phyloP scores from a whole-genome alignment of 805 yeast genomes.

The Yarrowia osloensis region DNA sequence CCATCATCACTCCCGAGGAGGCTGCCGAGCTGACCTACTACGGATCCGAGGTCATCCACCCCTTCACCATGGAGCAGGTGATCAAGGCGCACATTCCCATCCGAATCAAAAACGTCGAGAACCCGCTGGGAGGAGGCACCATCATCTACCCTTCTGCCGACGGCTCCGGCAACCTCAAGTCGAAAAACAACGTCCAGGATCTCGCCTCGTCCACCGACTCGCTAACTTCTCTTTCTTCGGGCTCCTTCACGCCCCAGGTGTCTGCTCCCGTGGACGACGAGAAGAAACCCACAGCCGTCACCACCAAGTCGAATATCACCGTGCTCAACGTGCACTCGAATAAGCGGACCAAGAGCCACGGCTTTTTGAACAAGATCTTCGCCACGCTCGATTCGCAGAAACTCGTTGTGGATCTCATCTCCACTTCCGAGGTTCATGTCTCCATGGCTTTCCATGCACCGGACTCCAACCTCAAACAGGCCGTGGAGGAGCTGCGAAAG shows the following conservation, averaged over 20 bases:
- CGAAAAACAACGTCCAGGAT: conserved; percentile 3
- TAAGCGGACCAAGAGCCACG: conserved; percentile 89
- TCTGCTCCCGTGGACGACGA: conserved; percentile 20
- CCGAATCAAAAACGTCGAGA: conserved; percentile 92
- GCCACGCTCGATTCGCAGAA: conserved; percentile 79
- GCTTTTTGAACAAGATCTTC: conserved; percentile 89
- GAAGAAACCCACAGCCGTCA: conserved; percentile 82
- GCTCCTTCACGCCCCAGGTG: conserved; percentile 26
- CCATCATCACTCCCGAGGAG: conserved; percentile 94
- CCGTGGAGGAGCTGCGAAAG: conserved; percentile 72
- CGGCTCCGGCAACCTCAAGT: conserved; percentile 26
- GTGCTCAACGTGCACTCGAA: conserved; percentile 93
- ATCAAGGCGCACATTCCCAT: conserved; percentile 94
- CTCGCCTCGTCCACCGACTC: conserved; percentile 25
- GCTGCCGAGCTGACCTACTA: conserved; percentile 98
- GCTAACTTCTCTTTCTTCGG: conserved; percentile 6
- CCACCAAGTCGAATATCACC: conserved; percentile 88
- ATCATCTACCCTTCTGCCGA: conserved; percentile 74
- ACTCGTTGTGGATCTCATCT: conserved; percentile 90
- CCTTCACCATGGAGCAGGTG: conserved; percentile 98
- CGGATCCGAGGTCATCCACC: conserved; percentile 97
- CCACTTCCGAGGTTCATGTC: conserved; percentile 96
- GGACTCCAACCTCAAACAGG: conserved; percentile 67
- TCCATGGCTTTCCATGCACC: conserved; percentile 89
- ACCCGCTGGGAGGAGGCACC: conserved; percentile 92